A percentile compares a stretch with the other conserved stretches of the same genome.
Evolutionary conservation across 768 basidiomycete genomes (phyloP).

Genomic region (Suillus paluster): DNA sequence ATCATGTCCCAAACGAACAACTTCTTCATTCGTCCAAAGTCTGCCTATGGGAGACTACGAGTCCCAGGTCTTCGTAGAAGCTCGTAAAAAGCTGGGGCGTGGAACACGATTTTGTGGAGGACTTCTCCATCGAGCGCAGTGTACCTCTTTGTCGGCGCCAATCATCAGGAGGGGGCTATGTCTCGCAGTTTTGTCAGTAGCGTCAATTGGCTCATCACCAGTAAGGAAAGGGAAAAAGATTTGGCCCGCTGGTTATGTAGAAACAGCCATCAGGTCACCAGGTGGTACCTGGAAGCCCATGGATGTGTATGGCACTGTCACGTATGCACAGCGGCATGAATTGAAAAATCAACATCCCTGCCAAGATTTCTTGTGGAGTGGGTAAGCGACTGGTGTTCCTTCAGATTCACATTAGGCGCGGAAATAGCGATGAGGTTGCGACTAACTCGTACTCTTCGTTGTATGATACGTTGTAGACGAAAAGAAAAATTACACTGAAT

Average conservation of each 20-base stretch:
- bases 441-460: neutral
- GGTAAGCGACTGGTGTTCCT: too few species aligned
- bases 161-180: neutral
- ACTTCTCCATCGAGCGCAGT: neutral
- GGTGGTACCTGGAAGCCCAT: neutral
- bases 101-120: neutral
- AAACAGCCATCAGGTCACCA: neutral
- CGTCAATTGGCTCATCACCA: neutral
- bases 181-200: neutral
- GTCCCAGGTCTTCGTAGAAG: neutral
- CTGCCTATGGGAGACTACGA: too few species aligned
- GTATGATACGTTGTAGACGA: neutral
- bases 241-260: neutral
- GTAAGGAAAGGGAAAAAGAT: neutral
- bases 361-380: neutral
- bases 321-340: neutral
- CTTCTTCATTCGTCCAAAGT: too few species aligned
- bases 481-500: neutral
- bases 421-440: neutral
- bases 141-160: neutral
- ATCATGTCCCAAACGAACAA: too few species aligned
- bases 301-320: too few species aligned
- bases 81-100: too few species aligned
- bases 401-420: neutral
- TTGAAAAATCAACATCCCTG: neutral